Evolutionary conservation across 2,329 filamentous ascomycete species (phyloP), one percentile per base, ranked within the genome.

Genomic region (Tolypocladium ophioglossoides): DNA sequence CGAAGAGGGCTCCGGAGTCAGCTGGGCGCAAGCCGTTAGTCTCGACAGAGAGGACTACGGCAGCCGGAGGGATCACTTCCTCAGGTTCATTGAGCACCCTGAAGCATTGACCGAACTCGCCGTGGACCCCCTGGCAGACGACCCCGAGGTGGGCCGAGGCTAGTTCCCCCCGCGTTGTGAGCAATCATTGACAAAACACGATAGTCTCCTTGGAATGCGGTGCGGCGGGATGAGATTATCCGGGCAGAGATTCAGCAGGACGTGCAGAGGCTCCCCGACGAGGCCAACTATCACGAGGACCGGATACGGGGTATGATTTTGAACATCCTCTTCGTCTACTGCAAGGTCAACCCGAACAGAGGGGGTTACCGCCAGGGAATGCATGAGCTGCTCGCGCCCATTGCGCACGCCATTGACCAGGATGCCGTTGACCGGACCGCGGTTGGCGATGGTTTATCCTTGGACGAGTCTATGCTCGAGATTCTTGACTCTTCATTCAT

Each of bases 321-420:
- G 35, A 89, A 99, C 65, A 84, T 96, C 35, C 76, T 99, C 37
- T 99, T 97, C 70, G 81, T 99, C 60, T 97, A 91, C 72, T 94
- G 91, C 73, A 97, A 96, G 70, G 79, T 95, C 52, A 89, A 97
- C 64, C 89, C 89, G 2, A 84, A 86, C 61, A 79, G 90, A 53
- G 90, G 90, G 18, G 91, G 83, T 20, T 99, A 99, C 67, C 84
- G 94, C n/a, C 94, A 99, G 72, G 94, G 94, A 12, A 99, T 99
- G 92, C 94, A 99, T 67, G 94, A 99, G 71, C 76, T 99, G 46
- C 77, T 97, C 16, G 94, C 94, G 0, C 91, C 94, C 0, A 84
- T 99, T 39, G 74, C 96, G 8, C 90, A 90, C 78, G 87, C 90
- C 2, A 74, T 97, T 7, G 84, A 91, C 61, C 78, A 85, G 61